Percentiles rank a stretch among this genome's conserved stretches.
These are phyloP conservation scores for Fusarium armeniacum DNA, from an alignment of 2,329 filamentous ascomycete genomes.

Conservation along the genomic window DNA sequence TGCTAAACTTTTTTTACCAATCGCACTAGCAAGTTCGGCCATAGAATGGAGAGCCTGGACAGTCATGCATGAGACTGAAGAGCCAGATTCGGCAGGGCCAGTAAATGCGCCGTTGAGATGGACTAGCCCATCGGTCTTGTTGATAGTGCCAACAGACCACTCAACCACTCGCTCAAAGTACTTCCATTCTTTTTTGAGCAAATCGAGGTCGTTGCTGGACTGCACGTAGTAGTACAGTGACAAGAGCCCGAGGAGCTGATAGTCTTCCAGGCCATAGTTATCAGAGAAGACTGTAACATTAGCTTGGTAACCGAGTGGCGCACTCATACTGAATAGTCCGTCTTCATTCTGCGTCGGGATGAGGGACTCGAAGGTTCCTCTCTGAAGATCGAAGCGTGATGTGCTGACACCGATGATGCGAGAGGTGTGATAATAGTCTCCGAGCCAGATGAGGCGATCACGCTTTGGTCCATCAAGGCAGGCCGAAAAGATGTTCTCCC, in stretches of 20 bases:
- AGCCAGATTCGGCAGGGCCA: conserved; percentile 7
- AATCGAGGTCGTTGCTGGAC: conserved; percentile 10
- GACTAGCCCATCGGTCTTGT: conserved; percentile 5
- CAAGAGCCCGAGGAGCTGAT: conserved; percentile 16
- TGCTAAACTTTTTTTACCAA: background rate
- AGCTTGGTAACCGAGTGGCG: conserved; percentile 17
- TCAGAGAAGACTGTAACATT: conserved; percentile 1
- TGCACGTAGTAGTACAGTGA: conserved; percentile 12
- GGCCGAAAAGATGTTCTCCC: conserved; percentile 6
- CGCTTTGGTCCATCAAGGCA: conserved; percentile 24
- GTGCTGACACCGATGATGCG: conserved; percentile 24
- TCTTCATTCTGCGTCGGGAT: conserved; percentile 17
- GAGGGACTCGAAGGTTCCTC: conserved; percentile 16
- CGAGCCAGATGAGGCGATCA: conserved; percentile 20
- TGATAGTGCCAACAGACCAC: conserved; percentile 11
- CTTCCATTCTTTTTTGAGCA: conserved; percentile 13
- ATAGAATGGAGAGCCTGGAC: conserved; percentile 12
- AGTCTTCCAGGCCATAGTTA: conserved; percentile 16
- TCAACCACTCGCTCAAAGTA: conserved; percentile 12
- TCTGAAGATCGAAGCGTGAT: conserved; percentile 13
- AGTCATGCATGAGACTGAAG: conserved; percentile 15
- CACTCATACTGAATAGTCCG: conserved; percentile 10
- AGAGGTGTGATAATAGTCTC: conserved; percentile 24
- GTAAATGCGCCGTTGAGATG: conserved; percentile 14
- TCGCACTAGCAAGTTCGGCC: conserved; percentile 16